Evolutionary conservation across 805 yeast genomes (phyloP).

Genomic region (Teunomyces kruisii): DNA sequence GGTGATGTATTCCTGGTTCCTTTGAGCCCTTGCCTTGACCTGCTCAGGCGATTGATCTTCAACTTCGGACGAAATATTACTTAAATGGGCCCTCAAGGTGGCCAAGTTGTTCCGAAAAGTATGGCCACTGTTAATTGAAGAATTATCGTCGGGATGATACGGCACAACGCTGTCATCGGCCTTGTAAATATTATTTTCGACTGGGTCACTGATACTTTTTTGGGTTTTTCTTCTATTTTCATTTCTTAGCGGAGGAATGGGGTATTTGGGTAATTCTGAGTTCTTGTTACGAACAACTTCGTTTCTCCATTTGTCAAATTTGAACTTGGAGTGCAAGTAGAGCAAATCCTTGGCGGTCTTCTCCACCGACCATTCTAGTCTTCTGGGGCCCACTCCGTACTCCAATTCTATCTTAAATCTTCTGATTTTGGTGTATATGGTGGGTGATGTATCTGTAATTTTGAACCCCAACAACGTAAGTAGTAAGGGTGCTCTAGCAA

Average conservation of each 20-base stretch:
- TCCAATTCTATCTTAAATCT: constrained; percentile 73
- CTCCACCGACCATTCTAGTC: constrained; percentile 77
- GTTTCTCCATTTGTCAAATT: constrained; percentile 42
- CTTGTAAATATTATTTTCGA: background rate
- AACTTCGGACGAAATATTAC: constrained; percentile 23
- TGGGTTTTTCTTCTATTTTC: background rate
- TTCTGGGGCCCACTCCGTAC: constrained; percentile 81
- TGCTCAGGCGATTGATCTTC: constrained; percentile 31
- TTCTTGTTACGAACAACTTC: constrained; percentile 32
- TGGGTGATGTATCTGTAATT: constrained; percentile 51
- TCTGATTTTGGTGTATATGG: constrained; percentile 37
- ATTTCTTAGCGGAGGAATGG: constrained; percentile 38
- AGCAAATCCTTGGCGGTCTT: constrained; percentile 71
- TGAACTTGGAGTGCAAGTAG: constrained; percentile 68
- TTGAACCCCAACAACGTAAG: constrained; percentile 69
- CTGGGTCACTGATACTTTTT: background rate
- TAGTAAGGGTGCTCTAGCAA: constrained; percentile 78
- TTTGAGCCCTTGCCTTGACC: constrained; percentile 19
- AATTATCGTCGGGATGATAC: constrained; percentile 14
- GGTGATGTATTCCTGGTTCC: constrained; percentile 39
- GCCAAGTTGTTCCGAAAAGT: constrained; percentile 26
- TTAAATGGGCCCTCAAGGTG: constrained; percentile 29
- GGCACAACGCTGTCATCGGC: background rate
- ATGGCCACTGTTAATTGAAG: constrained; percentile 16
- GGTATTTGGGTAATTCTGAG: constrained; percentile 46